A percentile compares a stretch with the other conserved stretches of the same genome.
phyloP scores from a whole-genome alignment of 441 rosid species.

The Eruca vesicaria region DNA sequence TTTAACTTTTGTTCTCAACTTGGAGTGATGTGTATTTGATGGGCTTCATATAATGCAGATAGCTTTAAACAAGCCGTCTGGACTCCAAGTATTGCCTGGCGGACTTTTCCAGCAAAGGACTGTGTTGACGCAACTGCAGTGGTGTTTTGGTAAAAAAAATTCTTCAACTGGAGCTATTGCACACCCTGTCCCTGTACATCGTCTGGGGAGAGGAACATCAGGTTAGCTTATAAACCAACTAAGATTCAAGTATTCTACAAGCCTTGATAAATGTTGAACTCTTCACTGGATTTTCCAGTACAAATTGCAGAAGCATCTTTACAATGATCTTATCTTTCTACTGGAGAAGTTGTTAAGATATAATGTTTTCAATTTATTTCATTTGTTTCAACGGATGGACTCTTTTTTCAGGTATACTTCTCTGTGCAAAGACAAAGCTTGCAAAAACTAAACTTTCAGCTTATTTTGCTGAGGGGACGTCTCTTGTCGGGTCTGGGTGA shows the following conservation, averaged over 20 bases:
- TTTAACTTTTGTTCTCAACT: neutral
- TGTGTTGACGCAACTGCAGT: slow-evolving; percentile 73
- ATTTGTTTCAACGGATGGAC: neutral
- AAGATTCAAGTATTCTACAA: neutral
- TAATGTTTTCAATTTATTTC: neutral
- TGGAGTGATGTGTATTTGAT: slow-evolving; percentile 6
- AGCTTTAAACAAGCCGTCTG: slow-evolving; percentile 89
- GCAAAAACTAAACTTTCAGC: slow-evolving; percentile 63
- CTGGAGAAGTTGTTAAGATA: neutral
- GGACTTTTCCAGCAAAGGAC: slow-evolving; percentile 94
- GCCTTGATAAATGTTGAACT: neutral
- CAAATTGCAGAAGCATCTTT: neutral
- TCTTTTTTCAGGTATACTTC: slow-evolving; percentile 68
- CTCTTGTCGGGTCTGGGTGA: slow-evolving; percentile 51
- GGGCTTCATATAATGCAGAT: slow-evolving; percentile 42
- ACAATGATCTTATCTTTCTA: neutral
- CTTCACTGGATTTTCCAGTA: neutral
- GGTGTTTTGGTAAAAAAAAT: slow-evolving; percentile 47
- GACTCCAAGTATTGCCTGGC: slow-evolving; percentile 91
- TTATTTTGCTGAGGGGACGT: slow-evolving; percentile 71
- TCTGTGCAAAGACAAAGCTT: slow-evolving; percentile 87
- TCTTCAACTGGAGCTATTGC: slow-evolving; percentile 37
- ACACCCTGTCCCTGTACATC: slow-evolving; percentile 87
- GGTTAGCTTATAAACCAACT: slow-evolving; percentile 38
- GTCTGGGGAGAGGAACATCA: slow-evolving; percentile 89